These are phyloP conservation scores for Penicillium oxalicum DNA, from an alignment of 2,329 filamentous ascomycete genomes.

Conservation along the genomic window DNA sequence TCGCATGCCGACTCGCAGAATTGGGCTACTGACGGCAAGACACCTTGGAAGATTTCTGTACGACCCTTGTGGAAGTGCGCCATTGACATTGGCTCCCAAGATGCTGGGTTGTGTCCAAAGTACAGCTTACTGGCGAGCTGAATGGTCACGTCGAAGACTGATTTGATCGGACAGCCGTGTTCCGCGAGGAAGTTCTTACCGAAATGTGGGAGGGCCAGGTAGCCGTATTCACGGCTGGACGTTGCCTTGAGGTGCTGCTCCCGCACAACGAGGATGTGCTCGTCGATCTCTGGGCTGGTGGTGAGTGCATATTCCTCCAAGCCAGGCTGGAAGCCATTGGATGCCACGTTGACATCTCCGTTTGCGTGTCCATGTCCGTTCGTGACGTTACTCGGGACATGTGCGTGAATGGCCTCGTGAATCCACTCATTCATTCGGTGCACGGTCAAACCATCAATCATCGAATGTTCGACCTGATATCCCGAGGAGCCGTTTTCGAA, in stretches of 20 bases:
- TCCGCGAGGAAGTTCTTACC: background rate
- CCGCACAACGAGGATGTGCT: background rate
- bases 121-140: constrained; percentile 1
- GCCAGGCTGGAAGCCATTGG: background rate
- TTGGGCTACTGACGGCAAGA: background rate
- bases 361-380: background rate
- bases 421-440: constrained; percentile 2
- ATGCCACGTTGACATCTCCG: background rate
- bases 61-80: constrained; percentile 1
- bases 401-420: background rate
- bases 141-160: constrained; percentile 1
- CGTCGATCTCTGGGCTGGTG: background rate
- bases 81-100: constrained; percentile 2
- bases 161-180: constrained; percentile 1
- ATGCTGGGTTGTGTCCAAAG: constrained; percentile 1
- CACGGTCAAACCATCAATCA: constrained; percentile 1
- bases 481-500: background rate
- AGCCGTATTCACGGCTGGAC: background rate
- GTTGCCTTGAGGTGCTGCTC: background rate
- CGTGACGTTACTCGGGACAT: background rate
- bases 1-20: background rate
- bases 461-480: constrained; percentile 1
- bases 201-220: background rate
- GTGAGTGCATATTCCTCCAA: background rate
- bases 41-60: constrained; percentile 1